Evolutionary conservation across 352 stramenopile genomes (phyloP), one percentile per base, ranked within the genome.

Genomic region (Globisporangium spiculum): DNA sequence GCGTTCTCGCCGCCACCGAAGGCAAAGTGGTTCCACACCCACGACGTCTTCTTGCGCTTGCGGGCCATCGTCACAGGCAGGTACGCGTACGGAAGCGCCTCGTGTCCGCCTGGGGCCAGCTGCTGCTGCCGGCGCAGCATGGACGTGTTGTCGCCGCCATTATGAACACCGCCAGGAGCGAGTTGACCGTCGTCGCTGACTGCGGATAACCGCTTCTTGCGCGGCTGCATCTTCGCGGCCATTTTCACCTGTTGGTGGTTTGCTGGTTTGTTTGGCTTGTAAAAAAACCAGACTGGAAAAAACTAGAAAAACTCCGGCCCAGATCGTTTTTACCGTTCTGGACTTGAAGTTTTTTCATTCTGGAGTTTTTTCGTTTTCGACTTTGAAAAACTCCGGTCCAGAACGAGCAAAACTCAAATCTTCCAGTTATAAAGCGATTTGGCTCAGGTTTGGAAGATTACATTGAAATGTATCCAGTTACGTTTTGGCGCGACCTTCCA

Each of bases 41-140:
- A 68, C 34, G 63, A 68, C 52, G 52, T 68, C 26, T 68, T 61
- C 53, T 62, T 68, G 53, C 63, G 63, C 63, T 68, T 68, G 53
- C 63, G 63, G 36, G 18, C 26, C 16, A 55, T 20, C 38, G 22
- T 12, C 60, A 66, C 60, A n/a, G 60, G 60, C 18, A 30, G 44
- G 18, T 59, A 38, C 46, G 56, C 26, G 56, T 62, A 62, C 56
- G 56, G 56, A 5, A 44, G 56, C 50, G 50, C 50, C 6, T 48
- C 38, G 38, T 20, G 12, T 20, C 38, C 38, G 4, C 16, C 50
- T 56, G n/a, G 12, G 2, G 50, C 9, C 46, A 32, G n/a, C 50
- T 56, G 50, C 50, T 56, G 48, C 8, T 56, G 48, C 20, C 1
- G 50, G 22, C 20, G 38, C 38, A 48, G 38, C 38, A 48, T 48